These are phyloP conservation scores for Cutaneotrichosporon sp. DNA, from an alignment of 1,284 basidiomycete genomes.

Conservation along the genomic window DNA sequence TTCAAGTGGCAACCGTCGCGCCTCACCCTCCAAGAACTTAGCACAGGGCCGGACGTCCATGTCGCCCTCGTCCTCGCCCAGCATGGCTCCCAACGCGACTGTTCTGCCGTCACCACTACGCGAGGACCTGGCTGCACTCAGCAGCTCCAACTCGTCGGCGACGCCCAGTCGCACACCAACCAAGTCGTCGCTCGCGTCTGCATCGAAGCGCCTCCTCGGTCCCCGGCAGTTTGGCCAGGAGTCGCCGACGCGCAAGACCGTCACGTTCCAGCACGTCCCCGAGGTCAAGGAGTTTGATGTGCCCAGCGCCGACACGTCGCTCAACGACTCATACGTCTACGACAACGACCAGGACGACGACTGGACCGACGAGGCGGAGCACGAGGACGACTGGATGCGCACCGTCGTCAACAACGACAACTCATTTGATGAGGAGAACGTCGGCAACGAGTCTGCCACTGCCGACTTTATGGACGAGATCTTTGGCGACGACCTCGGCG, in stretches of 20 bases:
- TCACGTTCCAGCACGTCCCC: conserved; percentile 80
- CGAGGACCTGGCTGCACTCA: conserved; percentile 16
- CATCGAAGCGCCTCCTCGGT: conserved; percentile 73
- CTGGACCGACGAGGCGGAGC: conserved; percentile 37
- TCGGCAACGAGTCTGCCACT: conserved; percentile 43
- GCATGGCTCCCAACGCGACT: conserved; percentile 28
- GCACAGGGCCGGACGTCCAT: conserved; percentile 24
- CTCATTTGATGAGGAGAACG: conserved; percentile 16
- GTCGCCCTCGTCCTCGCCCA: conserved; percentile 44
- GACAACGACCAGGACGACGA: conserved; percentile 57
- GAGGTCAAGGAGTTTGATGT: conserved; percentile 85
- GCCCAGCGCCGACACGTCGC: conserved; percentile 60
- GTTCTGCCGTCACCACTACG: conserved; percentile 37
- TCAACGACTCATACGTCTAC: conserved; percentile 34
- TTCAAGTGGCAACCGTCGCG: conserved; percentile 32
- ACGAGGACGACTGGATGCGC: conserved; percentile 19
- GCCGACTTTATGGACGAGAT: conserved; percentile 54
- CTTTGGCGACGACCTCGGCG: conserved; percentile 48
- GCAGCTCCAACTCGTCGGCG: not conserved
- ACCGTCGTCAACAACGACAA: conserved; percentile 13
- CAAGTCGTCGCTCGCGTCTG: conserved; percentile 68
- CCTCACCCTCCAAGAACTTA: conserved; percentile 29
- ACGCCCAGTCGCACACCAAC: conserved; percentile 40
- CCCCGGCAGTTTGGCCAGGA: conserved; percentile 60
- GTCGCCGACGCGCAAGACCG: conserved; percentile 67